phyloP scores from a whole-genome alignment of 257 asterid genomes.

The Plantago major region DNA sequence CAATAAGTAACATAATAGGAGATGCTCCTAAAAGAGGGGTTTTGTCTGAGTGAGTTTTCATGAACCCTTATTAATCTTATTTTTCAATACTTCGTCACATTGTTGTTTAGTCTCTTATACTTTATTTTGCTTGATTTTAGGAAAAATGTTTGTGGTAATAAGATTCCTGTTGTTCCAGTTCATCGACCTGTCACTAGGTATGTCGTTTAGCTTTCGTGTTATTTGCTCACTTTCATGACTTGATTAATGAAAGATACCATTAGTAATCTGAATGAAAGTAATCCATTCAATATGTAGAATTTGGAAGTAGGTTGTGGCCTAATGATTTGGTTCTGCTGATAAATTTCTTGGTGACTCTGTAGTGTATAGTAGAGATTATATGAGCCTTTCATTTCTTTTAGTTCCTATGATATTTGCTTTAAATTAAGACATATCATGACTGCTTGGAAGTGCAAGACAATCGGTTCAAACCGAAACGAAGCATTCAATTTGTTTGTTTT shows the following conservation, averaged over 20 bases:
- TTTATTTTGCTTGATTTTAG: slow-evolving; percentile 29
- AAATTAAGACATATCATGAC: too few species aligned
- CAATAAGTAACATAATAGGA: slow-evolving; percentile 52
- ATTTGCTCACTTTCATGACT: background rate
- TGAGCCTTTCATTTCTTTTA: too few species aligned
- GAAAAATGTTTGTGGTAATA: slow-evolving; percentile 33
- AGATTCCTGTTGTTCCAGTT: slow-evolving; percentile 37
- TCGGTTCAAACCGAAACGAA: too few species aligned
- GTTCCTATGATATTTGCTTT: too few species aligned
- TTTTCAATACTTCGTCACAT: background rate
- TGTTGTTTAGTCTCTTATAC: background rate
- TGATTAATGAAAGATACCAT: too few species aligned
- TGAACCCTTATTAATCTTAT: background rate
- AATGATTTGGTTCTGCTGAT: background rate
- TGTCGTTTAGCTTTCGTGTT: slow-evolving; percentile 13
- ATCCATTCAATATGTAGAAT: background rate
- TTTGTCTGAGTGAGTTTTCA: slow-evolving; percentile 39
- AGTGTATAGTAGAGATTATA: background rate
- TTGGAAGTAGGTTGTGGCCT: background rate
- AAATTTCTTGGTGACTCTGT: slow-evolving; percentile 11
- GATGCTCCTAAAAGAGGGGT: slow-evolving; percentile 64
- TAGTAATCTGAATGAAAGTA: background rate
- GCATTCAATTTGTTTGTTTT: too few species aligned
- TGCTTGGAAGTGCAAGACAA: too few species aligned
- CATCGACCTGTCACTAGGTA: slow-evolving; percentile 85